These are phyloP conservation scores for Cadophora luteo-olivacea DNA, from an alignment of 2,329 filamentous ascomycete genomes.

Conservation along the genomic window DNA sequence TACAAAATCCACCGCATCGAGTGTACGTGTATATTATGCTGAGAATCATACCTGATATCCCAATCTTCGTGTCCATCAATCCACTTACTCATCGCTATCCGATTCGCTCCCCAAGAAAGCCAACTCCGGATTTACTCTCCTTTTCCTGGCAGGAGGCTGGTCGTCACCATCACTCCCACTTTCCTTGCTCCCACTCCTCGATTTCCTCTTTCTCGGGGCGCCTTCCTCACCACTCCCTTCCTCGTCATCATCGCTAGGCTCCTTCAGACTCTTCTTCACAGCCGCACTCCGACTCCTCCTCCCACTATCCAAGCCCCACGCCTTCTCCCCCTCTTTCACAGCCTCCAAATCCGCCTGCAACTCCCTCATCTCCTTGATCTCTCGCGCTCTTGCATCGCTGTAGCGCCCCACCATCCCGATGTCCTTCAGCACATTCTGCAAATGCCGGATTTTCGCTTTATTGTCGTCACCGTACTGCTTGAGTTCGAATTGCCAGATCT, in stretches of 20 bases:
- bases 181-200: slow-evolving; percentile 19
- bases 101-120: slow-evolving; percentile 74
- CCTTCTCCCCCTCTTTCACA: slow-evolving; percentile 79
- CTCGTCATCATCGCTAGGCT: slow-evolving; percentile 36
- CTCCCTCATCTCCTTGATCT: slow-evolving; percentile 89
- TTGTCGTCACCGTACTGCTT: slow-evolving; percentile 73
- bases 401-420: slow-evolving; percentile 89
- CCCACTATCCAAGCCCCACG: slow-evolving; percentile 68
- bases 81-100: slow-evolving; percentile 50
- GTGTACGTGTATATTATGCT: slow-evolving; percentile 2
- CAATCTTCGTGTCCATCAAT: background rate
- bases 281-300: slow-evolving; percentile 42
- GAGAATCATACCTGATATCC: background rate
- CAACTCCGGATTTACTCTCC: slow-evolving; percentile 51
- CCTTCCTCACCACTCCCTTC: slow-evolving; percentile 30
- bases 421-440: slow-evolving; percentile 79
- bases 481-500: slow-evolving; percentile 88
- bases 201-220: slow-evolving; percentile 31
- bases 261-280: slow-evolving; percentile 51
- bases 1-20: background rate
- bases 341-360: slow-evolving; percentile 83
- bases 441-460: slow-evolving; percentile 81
- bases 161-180: slow-evolving; percentile 25
- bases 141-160: slow-evolving; percentile 47
- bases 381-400: slow-evolving; percentile 80